Evolutionary conservation across 148 eudicot genomes (phyloP).

Genomic region (Diospyros kaki): DNA sequence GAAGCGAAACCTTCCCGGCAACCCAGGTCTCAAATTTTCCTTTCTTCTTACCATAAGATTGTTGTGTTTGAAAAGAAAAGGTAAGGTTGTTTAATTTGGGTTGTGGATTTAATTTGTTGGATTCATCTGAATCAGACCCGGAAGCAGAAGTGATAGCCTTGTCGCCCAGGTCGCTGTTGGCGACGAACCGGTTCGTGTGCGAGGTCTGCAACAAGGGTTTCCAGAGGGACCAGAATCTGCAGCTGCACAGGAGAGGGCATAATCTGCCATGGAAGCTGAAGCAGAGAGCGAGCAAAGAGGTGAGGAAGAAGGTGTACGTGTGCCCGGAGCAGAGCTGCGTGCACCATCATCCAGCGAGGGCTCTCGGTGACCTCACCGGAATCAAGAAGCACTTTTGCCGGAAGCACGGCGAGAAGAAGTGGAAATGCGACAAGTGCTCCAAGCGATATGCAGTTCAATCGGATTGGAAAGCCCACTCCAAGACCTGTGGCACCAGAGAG

Average conservation of each 20-base stretch:
- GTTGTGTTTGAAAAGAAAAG: too few species aligned
- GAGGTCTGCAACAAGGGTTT: conserved; percentile 86
- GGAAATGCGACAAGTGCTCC: conserved; percentile 82
- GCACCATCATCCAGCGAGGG: conserved; percentile 81
- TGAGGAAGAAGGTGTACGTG: conserved; percentile 76
- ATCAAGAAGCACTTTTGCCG: conserved; percentile 83
- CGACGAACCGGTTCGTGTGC: conserved; percentile 80
- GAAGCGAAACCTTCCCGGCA: conserved; percentile 78
- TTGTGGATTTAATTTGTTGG: neutral
- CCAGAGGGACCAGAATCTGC: conserved; percentile 80
- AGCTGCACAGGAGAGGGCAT: conserved; percentile 84
- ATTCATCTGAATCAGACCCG: conserved; percentile 42
- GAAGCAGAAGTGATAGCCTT: conserved; percentile 85
- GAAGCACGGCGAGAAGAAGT: conserved; percentile 86
- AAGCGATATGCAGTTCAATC: conserved; percentile 90
- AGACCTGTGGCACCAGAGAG: conserved; percentile 85
- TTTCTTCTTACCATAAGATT: too few species aligned
- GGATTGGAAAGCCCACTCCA: conserved; percentile 92
- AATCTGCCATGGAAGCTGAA: conserved; percentile 89
- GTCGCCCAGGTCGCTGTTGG: conserved; percentile 63
- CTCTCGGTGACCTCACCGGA: conserved; percentile 79
- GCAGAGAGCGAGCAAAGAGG: conserved; percentile 56
- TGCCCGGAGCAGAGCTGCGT: conserved; percentile 78
- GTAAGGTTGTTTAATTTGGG: neutral
- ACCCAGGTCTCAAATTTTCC: conserved; percentile 51